These are phyloP conservation scores for Cladosporium sp. DNA, from an alignment of 2,329 filamentous ascomycete species.

Conservation along the genomic window DNA sequence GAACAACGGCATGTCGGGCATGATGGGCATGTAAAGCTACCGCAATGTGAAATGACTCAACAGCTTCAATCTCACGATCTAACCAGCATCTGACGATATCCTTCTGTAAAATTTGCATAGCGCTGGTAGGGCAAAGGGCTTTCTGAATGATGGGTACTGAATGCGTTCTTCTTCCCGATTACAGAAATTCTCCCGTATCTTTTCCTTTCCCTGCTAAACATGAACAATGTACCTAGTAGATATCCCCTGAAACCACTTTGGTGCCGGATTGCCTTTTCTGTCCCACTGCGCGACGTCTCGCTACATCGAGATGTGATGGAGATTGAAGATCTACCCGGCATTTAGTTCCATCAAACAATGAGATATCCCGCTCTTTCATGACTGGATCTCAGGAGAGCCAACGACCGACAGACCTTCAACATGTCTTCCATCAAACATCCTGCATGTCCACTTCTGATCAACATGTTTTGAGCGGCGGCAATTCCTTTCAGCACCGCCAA, in stretches of 20 bases:
- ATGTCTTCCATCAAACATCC: too few relatives aligned
- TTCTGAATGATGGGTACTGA: not conserved
- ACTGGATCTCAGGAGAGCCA: not conserved
- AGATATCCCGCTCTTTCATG: not conserved
- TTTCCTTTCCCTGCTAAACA: not conserved
- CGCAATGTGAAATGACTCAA: not conserved
- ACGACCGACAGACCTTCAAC: not conserved
- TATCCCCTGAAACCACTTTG: not conserved
- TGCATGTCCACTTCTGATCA: not conserved
- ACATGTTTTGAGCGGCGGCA: not conserved
- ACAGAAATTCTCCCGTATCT: not conserved
- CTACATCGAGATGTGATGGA: not conserved
- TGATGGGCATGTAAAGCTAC: constrained; percentile 23
- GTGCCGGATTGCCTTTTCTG: not conserved
- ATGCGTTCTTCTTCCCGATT: not conserved
- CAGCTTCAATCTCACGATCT: not conserved
- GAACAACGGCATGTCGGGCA: constrained; percentile 72
- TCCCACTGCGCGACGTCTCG: not conserved
- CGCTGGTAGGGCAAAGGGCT: not conserved
- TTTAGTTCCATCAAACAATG: not conserved
- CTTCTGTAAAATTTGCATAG: constrained; percentile 3
- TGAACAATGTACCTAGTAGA: not conserved
- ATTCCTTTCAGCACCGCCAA: not conserved
- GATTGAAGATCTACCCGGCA: not conserved
- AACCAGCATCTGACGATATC: not conserved